Conservation (phyloP, 257 asterid species). For the Solanum bukasovii region DNA sequence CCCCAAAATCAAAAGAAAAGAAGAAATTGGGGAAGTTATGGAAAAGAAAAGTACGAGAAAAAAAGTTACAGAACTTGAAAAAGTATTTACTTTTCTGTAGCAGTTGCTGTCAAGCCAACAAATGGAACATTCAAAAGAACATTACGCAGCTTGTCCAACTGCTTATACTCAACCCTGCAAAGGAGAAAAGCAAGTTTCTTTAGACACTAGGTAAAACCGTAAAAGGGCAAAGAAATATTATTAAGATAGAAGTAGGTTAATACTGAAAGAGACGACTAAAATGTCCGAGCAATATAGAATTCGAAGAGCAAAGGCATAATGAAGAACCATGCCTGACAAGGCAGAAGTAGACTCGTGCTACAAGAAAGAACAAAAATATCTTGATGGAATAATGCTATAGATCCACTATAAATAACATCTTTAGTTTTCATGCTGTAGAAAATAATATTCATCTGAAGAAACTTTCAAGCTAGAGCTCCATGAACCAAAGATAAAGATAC, state of each 20-base stretch:
- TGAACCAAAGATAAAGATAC: not conserved
- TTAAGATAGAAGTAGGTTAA: not conserved
- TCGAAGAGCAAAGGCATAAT: not conserved
- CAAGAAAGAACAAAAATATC: not conserved
- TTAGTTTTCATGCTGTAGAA: not conserved
- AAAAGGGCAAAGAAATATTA: not conserved
- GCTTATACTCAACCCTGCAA: constrained; percentile 81
- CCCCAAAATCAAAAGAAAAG: not conserved
- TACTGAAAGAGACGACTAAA: not conserved
- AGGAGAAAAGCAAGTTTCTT: constrained; percentile 2
- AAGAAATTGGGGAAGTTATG: not conserved
- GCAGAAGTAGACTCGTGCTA: not conserved
- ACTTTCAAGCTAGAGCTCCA: not conserved
- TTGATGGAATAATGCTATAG: not conserved
- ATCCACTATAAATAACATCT: not conserved
- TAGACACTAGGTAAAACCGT: not conserved
- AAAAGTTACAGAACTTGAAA: not conserved
- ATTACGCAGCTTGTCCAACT: constrained; percentile 64
- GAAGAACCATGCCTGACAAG: not conserved
- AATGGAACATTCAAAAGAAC: constrained; percentile 63
- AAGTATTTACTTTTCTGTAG: constrained; percentile 73
- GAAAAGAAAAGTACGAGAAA: not conserved
- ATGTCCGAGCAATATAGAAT: not conserved
- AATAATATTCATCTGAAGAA: not conserved
- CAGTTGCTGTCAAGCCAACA: constrained; percentile 91